Evolutionary conservation across 495 filamentous ascomycete genomes (phyloP), one percentile per base, ranked within the genome.

Genomic region (Xylaria bambusicola): DNA sequence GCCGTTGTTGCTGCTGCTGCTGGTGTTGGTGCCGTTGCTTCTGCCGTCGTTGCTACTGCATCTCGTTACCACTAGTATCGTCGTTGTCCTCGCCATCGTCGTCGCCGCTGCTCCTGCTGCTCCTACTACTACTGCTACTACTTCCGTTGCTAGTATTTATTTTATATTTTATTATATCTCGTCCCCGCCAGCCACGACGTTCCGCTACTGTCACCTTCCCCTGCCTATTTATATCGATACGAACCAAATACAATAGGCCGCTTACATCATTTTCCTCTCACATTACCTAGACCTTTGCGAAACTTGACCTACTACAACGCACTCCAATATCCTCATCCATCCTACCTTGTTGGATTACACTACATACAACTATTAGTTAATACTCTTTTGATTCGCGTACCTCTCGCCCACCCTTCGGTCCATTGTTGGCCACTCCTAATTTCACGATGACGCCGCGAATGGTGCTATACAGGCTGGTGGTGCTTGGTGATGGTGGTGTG

Each of bases 401-500:
- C 20, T 40, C 21, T 20, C 29, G 12, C 24, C 41, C 18, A 3
- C 21, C 29, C 12, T 23, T 60, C 57, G 57, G 40, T 53, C 44
- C 38, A 38, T 31, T 49, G 41, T 49, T 40, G 64, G 42, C 62
- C 62, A 18, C 46, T 42, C 41, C 46, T 65, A 53, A 33, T 56
- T 63, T 15, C 69, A 74, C 68, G 47, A 84, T 84, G 82, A 78
- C 81, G 76, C 80, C 80, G 61, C 81, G 94, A 82, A 96, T 97
- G 93, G 96, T 92, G 68, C 79, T 97, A 71, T 97, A 98, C 78
- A 98, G 98, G 76, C 78, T 98, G 84, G 94, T 98, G 84, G 94
- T 98, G 79, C 84, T 98, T 33, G 94, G 94, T 26, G 79, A 82
- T 45, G 78, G 79, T 65, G 79, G 79, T 62, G 92, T 97, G 54